phyloP scores from a whole-genome alignment of 768 basidiomycete genomes.

The Cyclocybe cylindracea region DNA sequence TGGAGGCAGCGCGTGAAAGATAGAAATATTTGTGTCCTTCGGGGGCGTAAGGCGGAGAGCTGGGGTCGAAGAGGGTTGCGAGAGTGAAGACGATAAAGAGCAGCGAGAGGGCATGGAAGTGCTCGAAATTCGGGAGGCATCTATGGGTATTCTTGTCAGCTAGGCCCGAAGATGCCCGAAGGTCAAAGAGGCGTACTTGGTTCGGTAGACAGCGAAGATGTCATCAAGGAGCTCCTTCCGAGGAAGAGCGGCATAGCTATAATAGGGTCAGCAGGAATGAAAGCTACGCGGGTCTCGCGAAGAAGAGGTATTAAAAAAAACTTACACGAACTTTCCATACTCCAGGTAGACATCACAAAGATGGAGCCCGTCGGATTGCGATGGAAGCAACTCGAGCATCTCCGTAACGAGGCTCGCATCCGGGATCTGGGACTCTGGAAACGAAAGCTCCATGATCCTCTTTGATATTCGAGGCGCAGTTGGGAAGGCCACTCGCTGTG shows the following conservation, averaged over 20 bases:
- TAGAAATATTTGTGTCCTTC: slow-evolving; percentile 66
- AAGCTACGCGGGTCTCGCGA: neutral
- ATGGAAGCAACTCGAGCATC: slow-evolving; percentile 48
- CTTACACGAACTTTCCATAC: slow-evolving; percentile 60
- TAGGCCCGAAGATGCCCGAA: neutral
- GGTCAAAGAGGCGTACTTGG: slow-evolving; percentile 38
- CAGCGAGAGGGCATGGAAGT: slow-evolving; percentile 57
- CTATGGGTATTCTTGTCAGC: neutral
- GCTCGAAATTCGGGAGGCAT: slow-evolving; percentile 8
- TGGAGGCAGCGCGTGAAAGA: slow-evolving; percentile 53
- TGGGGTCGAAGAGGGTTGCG: slow-evolving; percentile 60
- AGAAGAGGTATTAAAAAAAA: slow-evolving; percentile 5
- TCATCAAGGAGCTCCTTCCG: slow-evolving; percentile 59
- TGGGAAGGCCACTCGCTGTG: neutral
- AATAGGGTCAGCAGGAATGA: neutral
- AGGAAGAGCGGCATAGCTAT: slow-evolving; percentile 55
- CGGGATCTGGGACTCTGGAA: slow-evolving; percentile 8
- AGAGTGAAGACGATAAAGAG: slow-evolving; percentile 70
- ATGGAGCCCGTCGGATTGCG: slow-evolving; percentile 56
- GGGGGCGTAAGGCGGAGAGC: slow-evolving; percentile 44
- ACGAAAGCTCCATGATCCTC: slow-evolving; percentile 6
- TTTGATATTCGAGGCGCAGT: slow-evolving; percentile 8
- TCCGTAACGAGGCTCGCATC: slow-evolving; percentile 11
- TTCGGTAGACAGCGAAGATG: slow-evolving; percentile 55
- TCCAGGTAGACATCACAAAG: slow-evolving; percentile 69